Evolutionary conservation across 139 green algal genomes (phyloP), one percentile per base, ranked within the genome.

Genomic region (Chlorella sp.): DNA sequence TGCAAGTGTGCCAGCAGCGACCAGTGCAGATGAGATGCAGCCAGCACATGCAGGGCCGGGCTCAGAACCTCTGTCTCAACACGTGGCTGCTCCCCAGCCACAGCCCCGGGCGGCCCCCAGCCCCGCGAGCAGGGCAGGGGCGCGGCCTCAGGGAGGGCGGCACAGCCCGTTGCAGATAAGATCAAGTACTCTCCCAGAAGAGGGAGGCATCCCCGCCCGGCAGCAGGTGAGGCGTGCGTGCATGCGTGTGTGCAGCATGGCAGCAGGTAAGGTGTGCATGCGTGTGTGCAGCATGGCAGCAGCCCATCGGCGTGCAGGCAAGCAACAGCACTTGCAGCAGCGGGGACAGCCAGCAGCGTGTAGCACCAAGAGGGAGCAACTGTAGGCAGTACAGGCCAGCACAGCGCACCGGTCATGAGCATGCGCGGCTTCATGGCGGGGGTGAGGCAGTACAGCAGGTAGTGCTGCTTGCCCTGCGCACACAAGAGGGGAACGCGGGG

Each of bases 391-490:
- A n/a, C 60, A 34, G 26, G 3, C 17, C 65, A 70, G 30, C n/a
- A 43, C 22, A 5, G 38, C 58, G 17, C 51, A 85, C 80, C 80
- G 0, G 97, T 99, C 87, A 99, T 92, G 81, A 99, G 91, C 95
- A 99, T 99, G 84, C 97, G 93, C 24, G 97, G 97, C 85, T 95
- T 91, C 92, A 99, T 96, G 54, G 97, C 97, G 2, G 92, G 88
- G 0, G 93, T 89, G 46, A 99, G 89, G 82, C 86, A 93, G 94
- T 98, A 99, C 20, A 99, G 90, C 69, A 98, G 85, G 91, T 97
- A 96, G 89, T 97, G 95, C 85, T 97, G 92, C 86, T 96, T 98
- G 72, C 96, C 95, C 51, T 60, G 51, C 51, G 51, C 51, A 60
- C 46, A 11, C 11, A 54, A 54, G 46, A 8, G 46, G 8, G 46